Conservation (phyloP, 768 basidiomycete genomes). For the Podaxis sp. region DNA sequence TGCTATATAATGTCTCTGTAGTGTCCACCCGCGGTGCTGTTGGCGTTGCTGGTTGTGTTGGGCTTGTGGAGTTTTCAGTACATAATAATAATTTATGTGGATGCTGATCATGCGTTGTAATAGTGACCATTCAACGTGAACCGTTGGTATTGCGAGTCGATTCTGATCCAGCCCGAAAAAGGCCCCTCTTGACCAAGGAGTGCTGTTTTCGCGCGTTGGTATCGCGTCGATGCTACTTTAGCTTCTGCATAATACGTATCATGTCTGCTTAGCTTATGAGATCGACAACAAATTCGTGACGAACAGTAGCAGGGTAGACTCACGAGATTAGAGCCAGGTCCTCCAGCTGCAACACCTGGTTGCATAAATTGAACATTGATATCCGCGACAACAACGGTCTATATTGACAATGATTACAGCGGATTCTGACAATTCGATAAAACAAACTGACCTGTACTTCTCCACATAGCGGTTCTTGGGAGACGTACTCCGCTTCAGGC, state of each 20-base stretch:
- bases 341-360: constrained; percentile 17
- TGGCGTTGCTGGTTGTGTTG: too few relatives aligned
- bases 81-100: not conserved
- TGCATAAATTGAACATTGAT: constrained; percentile 51
- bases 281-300: not conserved
- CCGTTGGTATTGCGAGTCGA: constrained; percentile 51
- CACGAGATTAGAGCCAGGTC: not conserved
- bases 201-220: constrained; percentile 50
- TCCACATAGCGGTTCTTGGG: constrained; percentile 65
- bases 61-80: not conserved
- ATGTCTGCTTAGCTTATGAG: not conserved
- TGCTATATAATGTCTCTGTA: not conserved
- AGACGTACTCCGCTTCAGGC: constrained; percentile 74
- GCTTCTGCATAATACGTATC: constrained; percentile 4
- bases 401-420: not conserved
- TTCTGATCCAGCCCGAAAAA: constrained; percentile 65
- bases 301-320: not conserved
- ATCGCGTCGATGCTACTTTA: constrained; percentile 20
- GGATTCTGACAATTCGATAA: not conserved
- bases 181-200: constrained; percentile 44
- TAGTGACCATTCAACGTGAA: constrained; percentile 32
- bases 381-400: constrained; percentile 32
- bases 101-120: not conserved
- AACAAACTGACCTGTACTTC: constrained; percentile 53
- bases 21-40: not conserved